Evolutionary conservation across 768 basidiomycete species (phyloP).

Genomic region (Auricularia auricula-judae): DNA sequence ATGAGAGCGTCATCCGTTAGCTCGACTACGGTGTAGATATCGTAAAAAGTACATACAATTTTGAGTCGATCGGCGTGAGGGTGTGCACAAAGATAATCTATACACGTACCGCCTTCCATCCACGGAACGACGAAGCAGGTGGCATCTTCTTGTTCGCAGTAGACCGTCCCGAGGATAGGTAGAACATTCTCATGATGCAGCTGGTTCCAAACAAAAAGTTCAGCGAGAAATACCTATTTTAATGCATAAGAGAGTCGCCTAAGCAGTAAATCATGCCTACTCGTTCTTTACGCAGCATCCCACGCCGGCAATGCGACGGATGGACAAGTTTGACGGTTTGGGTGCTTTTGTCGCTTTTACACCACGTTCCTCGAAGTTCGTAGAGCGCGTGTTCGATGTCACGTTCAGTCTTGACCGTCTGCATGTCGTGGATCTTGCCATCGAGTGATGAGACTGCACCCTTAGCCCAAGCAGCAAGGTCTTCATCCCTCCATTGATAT

Average conservation of each 20-base stretch:
- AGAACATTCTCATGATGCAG: background rate
- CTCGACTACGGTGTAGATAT: background rate
- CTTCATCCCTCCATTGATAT: background rate
- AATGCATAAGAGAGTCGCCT: background rate
- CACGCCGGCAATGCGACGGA: background rate
- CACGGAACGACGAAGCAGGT: background rate
- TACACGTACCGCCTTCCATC: background rate
- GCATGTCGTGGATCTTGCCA: background rate
- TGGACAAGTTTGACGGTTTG: background rate
- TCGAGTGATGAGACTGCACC: background rate
- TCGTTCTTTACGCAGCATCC: background rate
- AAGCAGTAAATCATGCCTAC: background rate
- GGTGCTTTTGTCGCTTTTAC: background rate
- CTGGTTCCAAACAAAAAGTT: background rate
- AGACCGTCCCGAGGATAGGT: background rate
- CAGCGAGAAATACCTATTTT: background rate
- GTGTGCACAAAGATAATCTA: background rate
- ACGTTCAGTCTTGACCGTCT: background rate
- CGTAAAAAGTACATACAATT: background rate
- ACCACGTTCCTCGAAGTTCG: background rate
- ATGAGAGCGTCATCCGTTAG: background rate
- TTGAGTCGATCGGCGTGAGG: background rate
- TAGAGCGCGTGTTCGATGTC: background rate
- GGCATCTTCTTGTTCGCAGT: background rate
- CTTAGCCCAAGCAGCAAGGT: background rate